Evolutionary conservation across 805 yeast genomes (phyloP), one percentile per base, ranked within the genome.

Genomic region (Lipomyces yamadae): DNA sequence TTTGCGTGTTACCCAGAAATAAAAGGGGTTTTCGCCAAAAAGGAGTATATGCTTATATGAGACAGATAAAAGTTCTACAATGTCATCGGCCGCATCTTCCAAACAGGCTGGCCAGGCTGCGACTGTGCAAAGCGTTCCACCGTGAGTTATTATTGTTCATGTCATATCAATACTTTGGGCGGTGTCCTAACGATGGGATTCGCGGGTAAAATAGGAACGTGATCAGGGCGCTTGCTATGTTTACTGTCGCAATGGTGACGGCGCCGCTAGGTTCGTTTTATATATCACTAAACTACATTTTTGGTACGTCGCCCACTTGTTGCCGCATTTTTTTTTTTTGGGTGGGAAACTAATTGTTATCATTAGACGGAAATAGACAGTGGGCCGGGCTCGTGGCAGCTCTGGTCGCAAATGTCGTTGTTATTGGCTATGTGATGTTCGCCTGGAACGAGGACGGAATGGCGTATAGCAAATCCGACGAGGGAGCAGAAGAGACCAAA

Each of bases 371-470:
- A 30, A 66, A 63, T 52, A 62, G 70, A 54, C 70, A 66, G 33
- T 71, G 84, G 61, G 84, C 92, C 56, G 92, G 93, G 18, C 91
- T 92, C 5, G 73, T 84, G n/a, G 90, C 92, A 33, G 93, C 93
- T 1, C 77, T 85, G 37, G 85, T 85, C 34, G 93, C 93, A 59
- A 89, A 89, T 74, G 76, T 86, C 3, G 91, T 89, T 32, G 81
- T 88, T 66, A 83, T 89, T 50, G 89, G 86, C 2, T 88, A 86
- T 74, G 87, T 89, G 11, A 81, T 87, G 11, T 88, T 84, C 35
- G 96, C 95, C 2, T 87, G 88, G 73, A 82, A 80, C 30, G 96
- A 91, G 74, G 89, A 88, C 52, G 62, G 48, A 4, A 15, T 42
- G 48, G 1, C n/a, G 48, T 1, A 6, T 7, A 68, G 77, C 13